A percentile compares a stretch with the other conserved stretches of the same genome.
phyloP scores from a whole-genome alignment of 2,329 filamentous ascomycete species.

The Volutella citrinella region DNA sequence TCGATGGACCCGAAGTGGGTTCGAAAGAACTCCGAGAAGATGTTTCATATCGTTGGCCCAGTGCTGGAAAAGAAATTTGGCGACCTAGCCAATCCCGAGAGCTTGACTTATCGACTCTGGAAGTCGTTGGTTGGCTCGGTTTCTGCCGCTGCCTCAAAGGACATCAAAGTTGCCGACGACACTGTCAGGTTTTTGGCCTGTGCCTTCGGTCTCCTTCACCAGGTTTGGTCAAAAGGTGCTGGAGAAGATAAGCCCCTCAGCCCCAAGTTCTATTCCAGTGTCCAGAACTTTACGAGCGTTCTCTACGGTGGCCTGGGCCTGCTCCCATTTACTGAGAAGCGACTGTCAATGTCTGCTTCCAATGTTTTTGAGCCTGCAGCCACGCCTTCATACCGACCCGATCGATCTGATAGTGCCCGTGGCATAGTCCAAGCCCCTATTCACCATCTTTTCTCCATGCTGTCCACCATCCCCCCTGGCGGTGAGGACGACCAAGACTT shows the following conservation, averaged over 20 bases:
- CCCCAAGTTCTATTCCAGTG: conserved; percentile 52
- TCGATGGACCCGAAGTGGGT: conserved; percentile 85
- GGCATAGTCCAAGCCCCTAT: conserved; percentile 57
- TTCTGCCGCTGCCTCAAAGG: conserved; percentile 70
- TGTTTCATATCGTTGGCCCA: conserved; percentile 62
- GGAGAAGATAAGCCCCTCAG: conserved; percentile 41
- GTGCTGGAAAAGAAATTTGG: conserved; percentile 60
- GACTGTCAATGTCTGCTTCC: conserved; percentile 46
- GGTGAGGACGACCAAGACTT: conserved; percentile 45
- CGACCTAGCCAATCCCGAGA: conserved; percentile 59
- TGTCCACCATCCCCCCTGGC: conserved; percentile 50
- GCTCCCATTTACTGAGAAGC: conserved; percentile 62
- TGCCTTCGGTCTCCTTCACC: conserved; percentile 66
- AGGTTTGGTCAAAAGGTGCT: conserved; percentile 55
- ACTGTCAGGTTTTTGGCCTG: conserved; percentile 75
- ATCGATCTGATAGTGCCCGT: conserved; percentile 49
- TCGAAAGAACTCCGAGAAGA: conserved; percentile 62
- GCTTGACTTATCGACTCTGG: conserved; percentile 55
- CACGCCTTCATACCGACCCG: conserved; percentile 63
- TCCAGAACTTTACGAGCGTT: conserved; percentile 47
- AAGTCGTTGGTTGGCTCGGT: conserved; percentile 59
- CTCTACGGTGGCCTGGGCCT: conserved; percentile 52
- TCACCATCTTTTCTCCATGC: conserved; percentile 61
- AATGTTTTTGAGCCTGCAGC: conserved; percentile 60
- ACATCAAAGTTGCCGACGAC: conserved; percentile 84